Conservation (phyloP, 2,329 filamentous ascomycete species). For the Penicillium sp. region DNA sequence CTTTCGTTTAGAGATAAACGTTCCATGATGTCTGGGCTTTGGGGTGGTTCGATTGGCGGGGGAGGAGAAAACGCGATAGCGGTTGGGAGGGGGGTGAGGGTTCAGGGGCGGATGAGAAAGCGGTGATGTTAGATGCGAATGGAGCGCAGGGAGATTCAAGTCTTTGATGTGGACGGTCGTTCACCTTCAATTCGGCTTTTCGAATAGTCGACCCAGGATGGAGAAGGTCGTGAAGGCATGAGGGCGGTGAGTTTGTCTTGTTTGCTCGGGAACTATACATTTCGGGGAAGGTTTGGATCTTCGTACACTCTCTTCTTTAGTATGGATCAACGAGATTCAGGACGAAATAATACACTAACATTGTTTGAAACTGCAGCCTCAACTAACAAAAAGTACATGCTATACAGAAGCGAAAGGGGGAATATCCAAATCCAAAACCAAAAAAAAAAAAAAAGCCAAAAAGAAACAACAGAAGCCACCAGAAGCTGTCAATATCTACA, state of each 20-base stretch:
- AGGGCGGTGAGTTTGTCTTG: constrained; percentile 26
- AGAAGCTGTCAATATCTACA: constrained; percentile 5
- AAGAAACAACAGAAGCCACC: background rate
- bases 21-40: constrained; percentile 32
- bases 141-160: constrained; percentile 1
- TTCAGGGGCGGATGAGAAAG: background rate
- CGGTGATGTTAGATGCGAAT: background rate
- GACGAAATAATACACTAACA: background rate
- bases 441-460: constrained; percentile 3
- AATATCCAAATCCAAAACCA: constrained; percentile 14
- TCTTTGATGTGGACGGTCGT: background rate
- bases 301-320: background rate
- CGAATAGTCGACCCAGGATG: background rate
- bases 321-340: background rate
- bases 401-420: constrained; percentile 15
- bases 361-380: background rate
- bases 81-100: background rate
- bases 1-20: constrained; percentile 38
- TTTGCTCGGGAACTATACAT: constrained; percentile 16
- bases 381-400: constrained; percentile 7
- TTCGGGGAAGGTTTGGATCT: background rate
- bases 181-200: constrained; percentile 19
- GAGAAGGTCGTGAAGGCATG: constrained; percentile 7
- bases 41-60: constrained; percentile 8
- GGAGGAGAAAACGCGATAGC: constrained; percentile 13